phyloP scores from a whole-genome alignment of 495 filamentous ascomycete genomes.

The Chaetomium fimeti region DNA sequence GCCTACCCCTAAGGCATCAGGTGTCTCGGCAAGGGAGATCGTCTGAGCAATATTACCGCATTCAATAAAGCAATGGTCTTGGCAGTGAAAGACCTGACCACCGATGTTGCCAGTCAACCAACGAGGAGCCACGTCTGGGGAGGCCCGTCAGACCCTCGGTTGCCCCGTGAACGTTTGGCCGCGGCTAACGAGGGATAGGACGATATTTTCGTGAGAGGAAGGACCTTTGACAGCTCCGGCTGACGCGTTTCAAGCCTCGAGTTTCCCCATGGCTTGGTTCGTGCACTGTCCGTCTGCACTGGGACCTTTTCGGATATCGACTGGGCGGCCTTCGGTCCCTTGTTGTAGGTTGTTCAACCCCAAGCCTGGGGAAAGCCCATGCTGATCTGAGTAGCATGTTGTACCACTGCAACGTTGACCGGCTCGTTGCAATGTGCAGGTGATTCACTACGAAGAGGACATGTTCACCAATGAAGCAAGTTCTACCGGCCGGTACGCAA shows the following conservation, averaged over 20 bases:
- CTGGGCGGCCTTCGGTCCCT: conserved; percentile 39
- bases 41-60: conserved; percentile 26
- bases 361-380: background rate
- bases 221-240: conserved; percentile 27
- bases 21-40: conserved; percentile 16
- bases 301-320: conserved; percentile 36
- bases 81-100: conserved; percentile 26
- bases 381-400: conserved; percentile 34
- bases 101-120: conserved; percentile 33
- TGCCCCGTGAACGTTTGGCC: background rate
- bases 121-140: background rate
- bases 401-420: conserved; percentile 50
- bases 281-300: conserved; percentile 35
- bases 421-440: conserved; percentile 47
- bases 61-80: conserved; percentile 28
- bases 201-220: conserved; percentile 36
- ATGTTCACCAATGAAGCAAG: conserved; percentile 30
- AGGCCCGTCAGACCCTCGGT: background rate
- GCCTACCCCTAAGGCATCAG: conserved; percentile 31
- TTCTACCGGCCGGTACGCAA: conserved; percentile 37
- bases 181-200: conserved; percentile 33
- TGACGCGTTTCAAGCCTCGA: conserved; percentile 38
- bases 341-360: conserved; percentile 36
- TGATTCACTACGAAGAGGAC: conserved; percentile 33
- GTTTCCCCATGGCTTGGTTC: conserved; percentile 38